phyloP scores from a whole-genome alignment of 2,329 filamentous ascomycete species.

The Botrytis elliptica region DNA sequence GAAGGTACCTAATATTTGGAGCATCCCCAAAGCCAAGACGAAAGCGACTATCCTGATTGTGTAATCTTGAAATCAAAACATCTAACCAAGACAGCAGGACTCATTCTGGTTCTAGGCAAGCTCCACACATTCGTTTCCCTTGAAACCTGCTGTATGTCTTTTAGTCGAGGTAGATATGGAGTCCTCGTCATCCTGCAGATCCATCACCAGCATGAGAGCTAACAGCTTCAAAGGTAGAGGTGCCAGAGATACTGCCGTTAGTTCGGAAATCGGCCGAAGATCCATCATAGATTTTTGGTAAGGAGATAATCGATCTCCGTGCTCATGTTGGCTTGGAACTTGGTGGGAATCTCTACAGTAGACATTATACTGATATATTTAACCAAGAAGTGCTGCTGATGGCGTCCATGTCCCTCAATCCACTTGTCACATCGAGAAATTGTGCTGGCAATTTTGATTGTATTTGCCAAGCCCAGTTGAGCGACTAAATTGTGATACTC shows the following conservation, averaged over 20 bases:
- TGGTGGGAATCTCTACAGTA: neutral
- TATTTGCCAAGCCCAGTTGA: too few species aligned
- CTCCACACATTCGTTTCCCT: neutral
- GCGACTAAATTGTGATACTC: too few species aligned
- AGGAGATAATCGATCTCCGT: too few species aligned
- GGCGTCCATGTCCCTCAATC: too few species aligned
- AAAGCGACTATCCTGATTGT: neutral
- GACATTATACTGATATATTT: too few species aligned
- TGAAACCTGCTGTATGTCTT: neutral
- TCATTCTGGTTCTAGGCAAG: neutral
- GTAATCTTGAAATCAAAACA: too few species aligned
- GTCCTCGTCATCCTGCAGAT: rapidly evolving
- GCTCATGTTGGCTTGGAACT: neutral
- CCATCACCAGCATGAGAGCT: neutral
- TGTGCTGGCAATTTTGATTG: neutral
- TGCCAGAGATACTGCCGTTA: neutral
- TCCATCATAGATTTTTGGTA: neutral
- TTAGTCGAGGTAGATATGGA: neutral
- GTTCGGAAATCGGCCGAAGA: neutral
- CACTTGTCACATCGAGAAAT: neutral
- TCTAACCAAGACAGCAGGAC: neutral
- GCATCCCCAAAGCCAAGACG: neutral
- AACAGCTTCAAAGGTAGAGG: neutral
- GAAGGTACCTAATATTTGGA: neutral
- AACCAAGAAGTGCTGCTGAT: neutral